These are phyloP conservation scores for Trichosporon ovoides DNA, from an alignment of 1,284 basidiomycete genomes.

Conservation along the genomic window DNA sequence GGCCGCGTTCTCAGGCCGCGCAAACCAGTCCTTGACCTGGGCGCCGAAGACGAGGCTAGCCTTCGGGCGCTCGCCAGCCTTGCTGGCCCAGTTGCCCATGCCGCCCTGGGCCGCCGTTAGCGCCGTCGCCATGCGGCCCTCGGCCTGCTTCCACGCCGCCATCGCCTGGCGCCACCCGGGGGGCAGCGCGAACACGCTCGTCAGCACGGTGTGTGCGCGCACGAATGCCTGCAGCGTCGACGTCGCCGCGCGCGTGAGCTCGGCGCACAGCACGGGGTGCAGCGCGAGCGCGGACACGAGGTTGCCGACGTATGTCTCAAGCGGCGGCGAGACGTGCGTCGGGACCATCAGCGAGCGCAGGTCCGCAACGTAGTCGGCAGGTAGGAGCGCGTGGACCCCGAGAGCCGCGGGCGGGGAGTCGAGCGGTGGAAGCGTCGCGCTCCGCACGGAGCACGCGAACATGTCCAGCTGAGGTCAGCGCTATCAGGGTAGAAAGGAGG, in stretches of 20 bases:
- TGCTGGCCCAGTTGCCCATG: conserved; percentile 33
- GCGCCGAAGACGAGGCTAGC: conserved; percentile 6
- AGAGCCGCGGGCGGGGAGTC: conserved; percentile 18
- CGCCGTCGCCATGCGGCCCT: neutral
- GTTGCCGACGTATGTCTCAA: conserved; percentile 38
- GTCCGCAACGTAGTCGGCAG: conserved; percentile 26
- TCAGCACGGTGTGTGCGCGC: conserved; percentile 33
- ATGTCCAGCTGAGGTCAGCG: conserved; percentile 29
- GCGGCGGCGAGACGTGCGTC: conserved; percentile 41
- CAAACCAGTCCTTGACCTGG: conserved; percentile 30
- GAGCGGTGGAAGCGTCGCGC: conserved; percentile 7
- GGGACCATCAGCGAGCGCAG: conserved; percentile 32
- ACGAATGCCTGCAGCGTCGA: conserved; percentile 26
- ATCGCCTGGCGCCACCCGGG: conserved; percentile 21
- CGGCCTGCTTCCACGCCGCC: conserved; percentile 9
- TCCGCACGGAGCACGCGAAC: conserved; percentile 24
- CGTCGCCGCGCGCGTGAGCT: conserved; percentile 28
- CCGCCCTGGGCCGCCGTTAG: conserved; percentile 23
- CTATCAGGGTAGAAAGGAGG: neutral
- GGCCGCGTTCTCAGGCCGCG: conserved; percentile 29
- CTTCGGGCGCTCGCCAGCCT: conserved; percentile 38
- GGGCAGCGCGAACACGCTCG: conserved; percentile 27
- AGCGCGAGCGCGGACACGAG: conserved; percentile 35
- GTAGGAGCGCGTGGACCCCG: conserved; percentile 15
- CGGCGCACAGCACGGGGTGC: conserved; percentile 32